Base-by-base conservation (phyloP, 75 land plant species). In the Adiantum capillusveneris region DNA sequence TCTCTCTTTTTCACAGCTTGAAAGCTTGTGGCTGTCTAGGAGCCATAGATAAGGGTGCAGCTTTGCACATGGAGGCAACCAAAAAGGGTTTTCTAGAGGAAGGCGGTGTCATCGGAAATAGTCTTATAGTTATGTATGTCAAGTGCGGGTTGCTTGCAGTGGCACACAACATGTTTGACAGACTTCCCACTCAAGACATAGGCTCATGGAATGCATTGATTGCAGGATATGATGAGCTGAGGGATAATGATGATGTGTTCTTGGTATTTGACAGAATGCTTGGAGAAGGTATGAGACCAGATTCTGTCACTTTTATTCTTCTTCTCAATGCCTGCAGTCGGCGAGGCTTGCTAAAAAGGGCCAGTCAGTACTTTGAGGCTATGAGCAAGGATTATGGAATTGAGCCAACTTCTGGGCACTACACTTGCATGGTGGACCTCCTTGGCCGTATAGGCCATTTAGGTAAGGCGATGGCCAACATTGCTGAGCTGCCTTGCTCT, bases 381-480 rank as follows among this genome's bases (percentile, higher is more conserved):
- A 74, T 74, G 82, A 30, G 24, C 17, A 6, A 3, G 2, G 53
- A 42, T 19, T 79, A 70, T 51, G 43, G 59, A 0, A 28, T 79
- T 39, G 19, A 30, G 0, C 48, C 22, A 42, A 69, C 56, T 22
- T 53, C 66, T 20, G 74, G 73, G 52, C 84, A 81, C 21, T 73
- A 73, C 56, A 76, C 73, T 57, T 81, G 79, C 60, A 74, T 77
- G 80, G 64, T 81, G 22, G 84, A 81, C 64, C 67, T 81, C 24
- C 69, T 76, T 41, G 80, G 77, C 13, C 70, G 84, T 31, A 64
- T 54, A 16, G 80, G 84, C 11, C 54, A 50, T 13, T 62, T 81
- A 22, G 25, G 44, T 18, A 71, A 74, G 58, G 76, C 80, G 27
- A 44, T 63, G 34, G 39, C 56, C 18, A 18, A 69, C n/a, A 70